phyloP scores from a whole-genome alignment of 1,284 basidiomycete genomes.

The Ustilago cynodontis region DNA sequence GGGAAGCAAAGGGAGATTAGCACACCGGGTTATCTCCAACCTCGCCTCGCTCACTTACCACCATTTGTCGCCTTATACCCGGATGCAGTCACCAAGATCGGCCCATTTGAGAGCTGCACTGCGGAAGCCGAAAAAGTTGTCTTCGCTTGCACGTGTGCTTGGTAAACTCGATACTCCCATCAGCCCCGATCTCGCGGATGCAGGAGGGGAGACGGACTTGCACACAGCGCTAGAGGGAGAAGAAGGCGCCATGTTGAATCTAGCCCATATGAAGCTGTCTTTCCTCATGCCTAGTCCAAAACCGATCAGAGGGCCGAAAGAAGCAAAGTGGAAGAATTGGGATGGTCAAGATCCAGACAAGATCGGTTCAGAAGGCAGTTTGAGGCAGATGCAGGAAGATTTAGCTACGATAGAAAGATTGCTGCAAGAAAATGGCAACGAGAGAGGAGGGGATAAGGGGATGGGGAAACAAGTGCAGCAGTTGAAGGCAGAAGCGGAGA shows the following conservation, averaged over 20 bases:
- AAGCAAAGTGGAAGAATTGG: constrained; percentile 28
- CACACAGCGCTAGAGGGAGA: not conserved
- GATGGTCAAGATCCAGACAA: constrained; percentile 49
- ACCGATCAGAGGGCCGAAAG: constrained; percentile 41
- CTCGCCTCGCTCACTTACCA: constrained; percentile 62
- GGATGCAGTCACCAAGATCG: constrained; percentile 48
- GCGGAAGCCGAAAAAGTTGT: constrained; percentile 26
- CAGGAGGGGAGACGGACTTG: not conserved
- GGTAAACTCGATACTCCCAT: constrained; percentile 8
- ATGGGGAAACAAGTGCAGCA: constrained; percentile 22
- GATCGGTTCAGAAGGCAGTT: constrained; percentile 19
- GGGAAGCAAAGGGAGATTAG: constrained; percentile 14
- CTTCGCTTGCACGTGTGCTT: constrained; percentile 33
- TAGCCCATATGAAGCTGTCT: constrained; percentile 19
- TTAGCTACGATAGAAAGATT: constrained; percentile 18
- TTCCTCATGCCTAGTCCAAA: constrained; percentile 37
- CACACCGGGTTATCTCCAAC: constrained; percentile 51
- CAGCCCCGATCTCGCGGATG: not conserved
- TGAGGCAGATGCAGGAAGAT: constrained; percentile 35
- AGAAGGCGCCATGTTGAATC: constrained; percentile 14
- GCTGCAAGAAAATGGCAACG: constrained; percentile 16
- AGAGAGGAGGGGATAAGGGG: not conserved
- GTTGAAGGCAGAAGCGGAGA: constrained; percentile 25
- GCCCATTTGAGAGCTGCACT: not conserved
- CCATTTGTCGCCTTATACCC: constrained; percentile 65